Base-by-base conservation (phyloP, 805 yeast species). In the Lipomyces orientalis region DNA sequence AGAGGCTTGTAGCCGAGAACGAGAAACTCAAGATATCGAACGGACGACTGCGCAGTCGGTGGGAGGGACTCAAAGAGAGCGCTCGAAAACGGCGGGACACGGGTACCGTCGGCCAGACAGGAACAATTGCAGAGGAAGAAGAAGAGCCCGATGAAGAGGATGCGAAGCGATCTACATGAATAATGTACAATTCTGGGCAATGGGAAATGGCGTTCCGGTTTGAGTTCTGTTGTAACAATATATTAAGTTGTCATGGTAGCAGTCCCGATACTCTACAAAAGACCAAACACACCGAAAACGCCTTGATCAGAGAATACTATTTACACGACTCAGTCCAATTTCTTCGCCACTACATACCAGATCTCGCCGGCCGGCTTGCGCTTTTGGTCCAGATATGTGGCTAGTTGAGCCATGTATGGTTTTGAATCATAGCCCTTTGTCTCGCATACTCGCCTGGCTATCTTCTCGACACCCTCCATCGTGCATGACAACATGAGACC, bases 41-140 rank as follows among this genome's bases (percentile, higher is more conserved):
- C 4, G 79, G 80, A 1, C 83, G 84, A 65, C 76, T 88, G 62
- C 86, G 85, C 68, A 85, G 85, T 66, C 77, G 90, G 49, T 89
- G 92, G 92, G 87, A 88, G 72, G 85, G 83, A 29, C 76, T 88
- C 35, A 88, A 88, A 25, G 88, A 88, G 73, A 85, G 87, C 71
- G 91, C 91, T 1, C 81, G 87, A 64, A 86, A 79, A 72, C 81
- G 85, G 70, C 81, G 82, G 73, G 58, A 43, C 10, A 16, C 29
- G 22, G 51, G 39, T 4, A 46, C 49, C 31, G 35, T 33, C 16
- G 49, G 19, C 1, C 52, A 19, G 31, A 46, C 62, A 9, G 55
- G 10, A 19, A 59, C 55, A 8, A 59, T 59, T 14, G 55, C 62
- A 10, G 62, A 59, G 31, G 62, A 43, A 33, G 55, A 37, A 31